Evolutionary conservation across 768 basidiomycete species (phyloP).

Genomic region (Tulasnella sp.): DNA sequence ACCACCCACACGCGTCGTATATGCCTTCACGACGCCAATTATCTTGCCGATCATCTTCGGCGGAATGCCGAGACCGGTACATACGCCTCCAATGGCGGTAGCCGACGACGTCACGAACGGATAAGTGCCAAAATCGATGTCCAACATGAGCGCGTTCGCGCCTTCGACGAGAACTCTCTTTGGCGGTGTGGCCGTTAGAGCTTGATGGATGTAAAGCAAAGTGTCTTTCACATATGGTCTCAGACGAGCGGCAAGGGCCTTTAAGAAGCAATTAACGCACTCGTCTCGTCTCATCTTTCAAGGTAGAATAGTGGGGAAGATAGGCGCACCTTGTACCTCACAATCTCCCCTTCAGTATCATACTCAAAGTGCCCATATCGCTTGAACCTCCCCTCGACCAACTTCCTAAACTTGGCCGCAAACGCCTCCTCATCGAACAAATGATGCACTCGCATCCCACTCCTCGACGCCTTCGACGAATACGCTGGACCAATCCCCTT

Average conservation of each 20-base stretch:
- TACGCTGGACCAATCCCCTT: constrained; percentile 98
- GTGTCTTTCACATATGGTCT: constrained; percentile 86
- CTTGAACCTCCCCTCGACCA: constrained; percentile 96
- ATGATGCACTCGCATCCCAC: constrained; percentile 92
- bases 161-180: constrained; percentile 91
- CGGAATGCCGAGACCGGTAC: constrained; percentile 95
- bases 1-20: constrained; percentile 96
- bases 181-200: constrained; percentile 41
- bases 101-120: constrained; percentile 94
- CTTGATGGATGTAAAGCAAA: constrained; percentile 71
- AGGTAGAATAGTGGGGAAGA: constrained; percentile 11
- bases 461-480: constrained; percentile 93
- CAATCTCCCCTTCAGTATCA: constrained; percentile 93
- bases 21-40: constrained; percentile 94
- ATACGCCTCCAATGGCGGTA: constrained; percentile 89
- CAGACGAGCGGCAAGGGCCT: constrained; percentile 77
- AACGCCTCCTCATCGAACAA: constrained; percentile 81
- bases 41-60: constrained; percentile 76
- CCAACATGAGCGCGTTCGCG: constrained; percentile 97
- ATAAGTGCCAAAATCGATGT: constrained; percentile 96
- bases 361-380: constrained; percentile 97
- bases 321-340: constrained; percentile 68
- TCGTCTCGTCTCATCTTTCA: neutral
- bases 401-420: constrained; percentile 81
- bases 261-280: neutral